phyloP scores from a whole-genome alignment of 2,329 filamentous ascomycete species.

The Penicillium sp. region DNA sequence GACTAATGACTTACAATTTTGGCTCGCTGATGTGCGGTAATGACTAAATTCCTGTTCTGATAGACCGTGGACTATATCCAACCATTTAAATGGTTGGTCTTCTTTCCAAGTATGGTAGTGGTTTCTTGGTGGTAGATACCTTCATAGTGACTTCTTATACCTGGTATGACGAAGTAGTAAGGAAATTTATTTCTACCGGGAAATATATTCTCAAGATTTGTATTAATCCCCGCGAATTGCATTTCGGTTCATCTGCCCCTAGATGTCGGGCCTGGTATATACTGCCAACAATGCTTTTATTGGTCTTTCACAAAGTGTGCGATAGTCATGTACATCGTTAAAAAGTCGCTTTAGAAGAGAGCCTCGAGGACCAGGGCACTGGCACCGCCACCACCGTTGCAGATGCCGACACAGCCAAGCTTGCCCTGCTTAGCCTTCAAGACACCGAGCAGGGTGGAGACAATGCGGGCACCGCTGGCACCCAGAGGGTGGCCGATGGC shows the following conservation, averaged over 20 bases:
- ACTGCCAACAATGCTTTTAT: slow-evolving; percentile 6
- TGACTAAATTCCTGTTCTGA: not conserved
- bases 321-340: slow-evolving; percentile 25
- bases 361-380: slow-evolving; percentile 88
- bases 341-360: slow-evolving; percentile 37
- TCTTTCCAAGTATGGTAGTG: not conserved
- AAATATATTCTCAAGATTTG: not conserved
- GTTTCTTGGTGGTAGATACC: too few species aligned
- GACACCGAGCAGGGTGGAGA: slow-evolving; percentile 86
- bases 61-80: not conserved
- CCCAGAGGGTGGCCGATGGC: slow-evolving; percentile 95
- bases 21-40: not conserved
- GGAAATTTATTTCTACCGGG: too few species aligned
- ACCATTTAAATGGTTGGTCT: not conserved
- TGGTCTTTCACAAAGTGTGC: slow-evolving; percentile 10
- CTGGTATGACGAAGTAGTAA: too few species aligned
- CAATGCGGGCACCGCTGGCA: slow-evolving; percentile 88
- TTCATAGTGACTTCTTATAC: too few species aligned
- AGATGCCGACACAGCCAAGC: slow-evolving; percentile 92
- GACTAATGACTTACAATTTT: slow-evolving; percentile 1
- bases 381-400: slow-evolving; percentile 95
- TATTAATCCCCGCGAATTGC: not conserved
- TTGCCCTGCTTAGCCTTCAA: slow-evolving; percentile 88
- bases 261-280: not conserved
- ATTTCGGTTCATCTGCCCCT: not conserved